Evolutionary conservation across 257 asterid species (phyloP), one percentile per base, ranked within the genome.

Genomic region (Forsythia viridissima): DNA sequence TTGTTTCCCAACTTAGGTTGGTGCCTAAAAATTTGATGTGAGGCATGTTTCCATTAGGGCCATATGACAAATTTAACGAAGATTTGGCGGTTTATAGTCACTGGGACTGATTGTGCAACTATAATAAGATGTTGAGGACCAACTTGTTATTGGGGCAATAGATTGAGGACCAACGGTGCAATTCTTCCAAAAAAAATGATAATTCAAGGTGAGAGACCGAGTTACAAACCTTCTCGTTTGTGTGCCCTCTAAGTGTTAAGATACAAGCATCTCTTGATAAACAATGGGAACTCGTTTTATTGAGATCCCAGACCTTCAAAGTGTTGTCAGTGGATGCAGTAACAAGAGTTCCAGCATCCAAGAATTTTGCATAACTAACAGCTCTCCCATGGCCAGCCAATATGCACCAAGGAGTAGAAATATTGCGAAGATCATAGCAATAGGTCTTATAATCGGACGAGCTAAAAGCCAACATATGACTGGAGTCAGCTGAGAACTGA

Each of bases 271-370:
- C 92, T 76, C 85, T 88, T 52, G 99, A 93, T 46, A 88, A 74
- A 75, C 81, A 79, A 82, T 78, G 84, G 82, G 97, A 76, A 76
- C 80, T 90, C 61, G 97, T 90, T 86, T 90, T 93, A 65, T 86
- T 95, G 63, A 95, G 90, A 89, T 95, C 98, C 98, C 99, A 95
- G 68, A 95, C 81, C 84, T 93, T 93, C 81, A 95, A 81, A 7
- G 98, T 93, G 88, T 93, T 95, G 87, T 95, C 99, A 0, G 97
- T 95, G 72, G 99, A 95, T 77, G 99, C 99, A 77, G 99, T 85
- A 82, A 92, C 87, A 73, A 95, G 83, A 5, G 94, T 92, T 80
- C 78, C 92, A 30, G 92, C 82, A 84, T 92, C 97, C 84, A 93
- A 81, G 83, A 95, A 95, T 85, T 89, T 95, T 3, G 91, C 92